Conservation (phyloP, 2,329 filamentous ascomycete species). For the Rutstroemia sp. region DNA sequence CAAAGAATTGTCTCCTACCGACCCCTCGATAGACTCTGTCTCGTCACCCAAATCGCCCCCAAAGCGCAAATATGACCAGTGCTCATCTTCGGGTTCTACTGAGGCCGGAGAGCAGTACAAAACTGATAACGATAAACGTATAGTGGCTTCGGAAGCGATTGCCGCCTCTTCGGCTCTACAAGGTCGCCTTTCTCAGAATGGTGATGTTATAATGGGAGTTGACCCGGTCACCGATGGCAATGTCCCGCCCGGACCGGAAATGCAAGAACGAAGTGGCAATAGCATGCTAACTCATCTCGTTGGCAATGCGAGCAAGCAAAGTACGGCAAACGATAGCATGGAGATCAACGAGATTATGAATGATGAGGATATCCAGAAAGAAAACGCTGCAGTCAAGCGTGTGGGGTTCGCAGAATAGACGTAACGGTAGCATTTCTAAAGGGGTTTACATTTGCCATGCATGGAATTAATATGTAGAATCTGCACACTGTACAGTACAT, state of each 20-base stretch:
- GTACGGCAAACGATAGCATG: conserved; percentile 28
- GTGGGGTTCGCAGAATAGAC: conserved; percentile 19
- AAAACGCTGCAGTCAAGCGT: conserved; percentile 21
- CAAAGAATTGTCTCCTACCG: conserved; percentile 35
- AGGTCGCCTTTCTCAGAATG: neutral
- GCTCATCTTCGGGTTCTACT: conserved; percentile 9
- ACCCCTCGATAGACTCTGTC: conserved; percentile 7
- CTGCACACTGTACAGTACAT: neutral
- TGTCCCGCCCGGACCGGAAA: conserved; percentile 16
- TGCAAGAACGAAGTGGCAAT: conserved; percentile 25
- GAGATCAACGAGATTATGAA: conserved; percentile 25
- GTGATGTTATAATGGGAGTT: conserved; percentile 18
- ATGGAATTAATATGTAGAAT: neutral
- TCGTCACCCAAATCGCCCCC: conserved; percentile 14
- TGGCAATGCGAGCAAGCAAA: conserved; percentile 6
- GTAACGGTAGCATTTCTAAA: neutral
- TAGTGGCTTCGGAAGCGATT: neutral
- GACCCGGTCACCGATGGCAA: conserved; percentile 15
- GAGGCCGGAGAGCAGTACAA: conserved; percentile 1
- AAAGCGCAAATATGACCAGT: conserved; percentile 24
- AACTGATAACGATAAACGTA: neutral
- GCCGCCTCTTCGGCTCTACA: neutral
- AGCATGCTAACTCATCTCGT: conserved; percentile 15
- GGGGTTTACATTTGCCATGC: neutral
- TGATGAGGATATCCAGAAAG: conserved; percentile 18